These are phyloP conservation scores for Saccharomycopsis guyanensis DNA, from an alignment of 805 yeast genomes.

Conservation along the genomic window DNA sequence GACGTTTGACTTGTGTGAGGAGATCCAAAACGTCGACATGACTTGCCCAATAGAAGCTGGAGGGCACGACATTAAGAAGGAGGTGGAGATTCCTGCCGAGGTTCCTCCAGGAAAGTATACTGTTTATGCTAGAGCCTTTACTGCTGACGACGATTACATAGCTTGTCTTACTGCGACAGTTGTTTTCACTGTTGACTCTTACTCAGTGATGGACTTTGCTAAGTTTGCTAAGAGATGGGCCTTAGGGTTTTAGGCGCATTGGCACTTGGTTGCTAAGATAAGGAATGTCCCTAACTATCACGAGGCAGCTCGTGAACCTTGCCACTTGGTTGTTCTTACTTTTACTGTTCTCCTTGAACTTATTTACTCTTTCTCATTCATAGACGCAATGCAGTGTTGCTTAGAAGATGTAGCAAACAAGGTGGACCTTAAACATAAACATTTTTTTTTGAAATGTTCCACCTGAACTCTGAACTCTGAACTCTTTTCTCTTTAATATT, in stretches of 20 bases:
- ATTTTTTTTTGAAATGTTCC: no score
- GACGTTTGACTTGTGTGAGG: conserved; percentile 90
- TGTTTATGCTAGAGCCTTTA: conserved; percentile 85
- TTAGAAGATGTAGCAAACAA: no score
- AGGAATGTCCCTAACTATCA: no score
- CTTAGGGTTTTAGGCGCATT: conserved; percentile 13
- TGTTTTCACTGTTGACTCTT: conserved; percentile 32
- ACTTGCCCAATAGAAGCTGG: conserved; percentile 80
- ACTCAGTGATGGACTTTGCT: conserved; percentile 11
- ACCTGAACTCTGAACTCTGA: no score
- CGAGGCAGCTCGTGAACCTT: no score
- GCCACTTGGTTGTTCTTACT: no score
- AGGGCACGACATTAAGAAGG: conserved; percentile 52
- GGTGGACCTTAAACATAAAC: no score
- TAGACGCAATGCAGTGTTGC: no score
- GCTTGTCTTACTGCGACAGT: conserved; percentile 77
- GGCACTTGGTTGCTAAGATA: no score
- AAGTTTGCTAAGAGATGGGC: conserved; percentile 14
- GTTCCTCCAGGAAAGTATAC: conserved; percentile 94
- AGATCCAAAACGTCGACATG: conserved; percentile 73
- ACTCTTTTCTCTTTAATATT: no score
- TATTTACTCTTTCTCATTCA: no score
- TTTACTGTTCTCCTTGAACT: no score
- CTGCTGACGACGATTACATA: conserved; percentile 70
- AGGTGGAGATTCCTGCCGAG: conserved; percentile 78